Conservation (phyloP, 306 rosid species). For the Cucumis cinereus region DNA sequence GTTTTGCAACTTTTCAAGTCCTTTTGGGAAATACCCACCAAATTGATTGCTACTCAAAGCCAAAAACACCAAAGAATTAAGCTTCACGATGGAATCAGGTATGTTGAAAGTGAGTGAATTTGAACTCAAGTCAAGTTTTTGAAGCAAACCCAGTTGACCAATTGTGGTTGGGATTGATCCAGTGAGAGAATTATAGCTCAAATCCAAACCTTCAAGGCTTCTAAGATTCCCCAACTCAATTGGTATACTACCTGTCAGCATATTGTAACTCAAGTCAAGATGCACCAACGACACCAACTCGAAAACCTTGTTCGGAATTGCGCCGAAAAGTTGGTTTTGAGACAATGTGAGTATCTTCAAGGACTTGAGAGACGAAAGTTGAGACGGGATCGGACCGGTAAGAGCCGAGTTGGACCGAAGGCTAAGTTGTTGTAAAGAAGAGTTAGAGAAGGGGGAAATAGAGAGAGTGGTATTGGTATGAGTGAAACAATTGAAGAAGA, state of each 20-base stretch:
- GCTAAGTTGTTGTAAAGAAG: slow-evolving; percentile 35
- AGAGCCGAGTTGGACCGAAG: slow-evolving; percentile 35
- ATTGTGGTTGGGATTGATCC: slow-evolving; percentile 32
- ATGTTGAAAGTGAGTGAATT: slow-evolving; percentile 26
- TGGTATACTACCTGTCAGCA: slow-evolving; percentile 27
- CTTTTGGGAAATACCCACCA: slow-evolving; percentile 21
- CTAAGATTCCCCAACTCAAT: slow-evolving; percentile 24
- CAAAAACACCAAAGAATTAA: slow-evolving; percentile 22
- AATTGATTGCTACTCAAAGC: slow-evolving; percentile 35
- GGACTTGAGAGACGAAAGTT: slow-evolving; percentile 25
- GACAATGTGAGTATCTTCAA: slow-evolving; percentile 39
- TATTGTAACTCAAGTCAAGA: slow-evolving; percentile 42
- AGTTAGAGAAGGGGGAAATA: slow-evolving; percentile 4
- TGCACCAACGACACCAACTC: slow-evolving; percentile 22
- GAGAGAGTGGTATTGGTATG: slow-evolving; percentile 21
- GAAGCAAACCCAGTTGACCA: slow-evolving; percentile 30
- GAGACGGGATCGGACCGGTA: slow-evolving; percentile 32
- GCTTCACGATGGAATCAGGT: slow-evolving; percentile 21
- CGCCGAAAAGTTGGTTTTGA: slow-evolving; percentile 27
- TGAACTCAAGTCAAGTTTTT: slow-evolving; percentile 42
- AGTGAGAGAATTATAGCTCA: slow-evolving; percentile 33
- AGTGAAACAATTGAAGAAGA: slow-evolving; percentile 41
- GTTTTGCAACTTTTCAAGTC: slow-evolving; percentile 25
- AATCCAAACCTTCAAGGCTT: slow-evolving; percentile 34
- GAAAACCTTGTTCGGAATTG: slow-evolving; percentile 23